Conservation (phyloP, 768 basidiomycete species). For the Glaciozyma antarctica region DNA sequence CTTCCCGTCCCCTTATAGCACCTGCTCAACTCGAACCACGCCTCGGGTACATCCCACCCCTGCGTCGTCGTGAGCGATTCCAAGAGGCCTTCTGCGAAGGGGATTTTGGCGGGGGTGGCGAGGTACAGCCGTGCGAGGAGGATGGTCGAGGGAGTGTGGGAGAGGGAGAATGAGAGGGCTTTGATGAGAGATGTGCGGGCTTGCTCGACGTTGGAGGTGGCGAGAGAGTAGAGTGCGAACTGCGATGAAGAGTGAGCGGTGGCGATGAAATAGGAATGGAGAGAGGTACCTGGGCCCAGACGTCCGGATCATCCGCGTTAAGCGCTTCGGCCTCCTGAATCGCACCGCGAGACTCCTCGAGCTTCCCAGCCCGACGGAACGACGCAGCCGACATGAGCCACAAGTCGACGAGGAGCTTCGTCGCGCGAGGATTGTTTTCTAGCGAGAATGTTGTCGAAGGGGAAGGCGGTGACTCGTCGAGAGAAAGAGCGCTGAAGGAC, state of each 20-base stretch:
- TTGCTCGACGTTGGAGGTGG: constrained; percentile 48
- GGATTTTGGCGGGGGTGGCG: constrained; percentile 14
- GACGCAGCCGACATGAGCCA: constrained; percentile 95
- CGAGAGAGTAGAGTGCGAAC: constrained; percentile 66
- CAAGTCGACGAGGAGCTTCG: constrained; percentile 65
- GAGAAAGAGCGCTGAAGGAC: background rate
- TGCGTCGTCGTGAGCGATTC: constrained; percentile 57
- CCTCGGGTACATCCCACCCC: constrained; percentile 88
- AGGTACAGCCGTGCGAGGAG: constrained; percentile 72
- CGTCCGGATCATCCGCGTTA: constrained; percentile 74
- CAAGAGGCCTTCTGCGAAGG: constrained; percentile 68
- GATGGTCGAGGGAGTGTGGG: constrained; percentile 66
- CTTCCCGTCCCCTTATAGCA: constrained; percentile 58
- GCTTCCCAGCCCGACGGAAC: constrained; percentile 76
- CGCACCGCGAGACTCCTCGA: constrained; percentile 79
- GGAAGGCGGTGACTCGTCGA: background rate
- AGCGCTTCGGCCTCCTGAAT: constrained; percentile 90
- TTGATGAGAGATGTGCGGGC: constrained; percentile 75
- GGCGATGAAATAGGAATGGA: background rate
- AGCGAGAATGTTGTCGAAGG: background rate
- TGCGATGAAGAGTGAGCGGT: constrained; percentile 35
- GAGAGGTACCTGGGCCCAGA: constrained; percentile 80
- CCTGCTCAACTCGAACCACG: constrained; percentile 73
- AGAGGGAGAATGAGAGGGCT: constrained; percentile 73
- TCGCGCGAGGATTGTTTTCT: constrained; percentile 44